phyloP scores from a whole-genome alignment of 768 basidiomycete species.

The Porpolomopsis calyptriformis region DNA sequence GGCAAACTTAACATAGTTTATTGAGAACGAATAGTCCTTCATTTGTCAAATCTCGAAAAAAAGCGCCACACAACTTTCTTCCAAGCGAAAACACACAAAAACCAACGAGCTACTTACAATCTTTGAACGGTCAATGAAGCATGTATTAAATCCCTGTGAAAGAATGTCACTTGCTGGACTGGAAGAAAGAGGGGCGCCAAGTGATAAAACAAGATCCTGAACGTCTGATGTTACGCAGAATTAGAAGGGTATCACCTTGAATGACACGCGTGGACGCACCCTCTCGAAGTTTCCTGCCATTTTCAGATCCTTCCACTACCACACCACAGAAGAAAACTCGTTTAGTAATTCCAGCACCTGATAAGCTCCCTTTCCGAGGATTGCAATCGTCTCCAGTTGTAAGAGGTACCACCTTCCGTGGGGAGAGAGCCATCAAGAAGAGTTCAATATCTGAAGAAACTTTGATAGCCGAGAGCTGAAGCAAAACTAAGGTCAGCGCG shows the following conservation, averaged over 20 bases:
- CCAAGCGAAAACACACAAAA: conserved; percentile 5
- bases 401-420: conserved; percentile 64
- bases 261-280: conserved; percentile 53
- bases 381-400: conserved; percentile 55
- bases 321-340: conserved; percentile 87
- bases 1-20: too few species aligned
- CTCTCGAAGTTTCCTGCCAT: conserved; percentile 55
- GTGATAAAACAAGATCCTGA: conserved; percentile 65
- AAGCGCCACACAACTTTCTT: too few species aligned
- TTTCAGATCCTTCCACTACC: conserved; percentile 75
- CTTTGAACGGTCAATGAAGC: conserved; percentile 18
- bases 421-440: too few species aligned
- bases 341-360: conserved; percentile 42
- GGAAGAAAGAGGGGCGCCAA: conserved; percentile 56
- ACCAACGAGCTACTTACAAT: conserved; percentile 31
- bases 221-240: conserved; percentile 40
- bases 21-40: too few species aligned
- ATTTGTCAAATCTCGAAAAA: too few species aligned
- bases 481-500: too few species aligned
- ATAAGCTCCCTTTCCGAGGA: conserved; percentile 29
- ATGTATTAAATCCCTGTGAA: conserved; percentile 31
- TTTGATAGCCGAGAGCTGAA: too few species aligned
- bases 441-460: too few species aligned
- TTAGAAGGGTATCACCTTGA: conserved; percentile 27
- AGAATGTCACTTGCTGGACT: conserved; percentile 39